Evolutionary conservation across 176 grass and related monocot species (phyloP).

Genomic region (Pontederia paniculata): DNA sequence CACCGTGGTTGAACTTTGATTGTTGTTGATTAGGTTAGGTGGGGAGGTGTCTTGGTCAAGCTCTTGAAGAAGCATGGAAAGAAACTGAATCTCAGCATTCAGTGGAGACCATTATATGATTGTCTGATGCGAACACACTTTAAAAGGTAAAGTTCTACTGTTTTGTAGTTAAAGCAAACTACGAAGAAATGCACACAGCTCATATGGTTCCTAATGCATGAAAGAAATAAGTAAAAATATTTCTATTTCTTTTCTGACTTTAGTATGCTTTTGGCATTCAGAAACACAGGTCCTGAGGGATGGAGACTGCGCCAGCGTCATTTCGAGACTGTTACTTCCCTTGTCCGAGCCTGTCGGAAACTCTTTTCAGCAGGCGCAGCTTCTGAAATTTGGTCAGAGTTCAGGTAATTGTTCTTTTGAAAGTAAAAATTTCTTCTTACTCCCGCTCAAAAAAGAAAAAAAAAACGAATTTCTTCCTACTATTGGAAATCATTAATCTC

Average conservation of each 20-base stretch:
- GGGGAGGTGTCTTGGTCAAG: constrained; percentile 59
- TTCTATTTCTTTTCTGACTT: neutral
- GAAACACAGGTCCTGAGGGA: constrained; percentile 95
- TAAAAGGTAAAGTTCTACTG: constrained; percentile 41
- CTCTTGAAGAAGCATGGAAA: constrained; percentile 77
- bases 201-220: neutral
- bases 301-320: constrained; percentile 80
- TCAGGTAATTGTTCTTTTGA: constrained; percentile 47
- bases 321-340: constrained; percentile 66
- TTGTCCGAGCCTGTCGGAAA: constrained; percentile 58
- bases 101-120: constrained; percentile 88
- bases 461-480: no score
- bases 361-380: constrained; percentile 81
- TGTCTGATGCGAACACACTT: constrained; percentile 85
- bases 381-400: constrained; percentile 85
- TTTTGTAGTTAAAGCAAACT: no score
- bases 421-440: no score
- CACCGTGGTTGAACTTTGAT: neutral
- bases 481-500: no score
- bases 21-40: constrained; percentile 62
- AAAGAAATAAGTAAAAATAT: no score
- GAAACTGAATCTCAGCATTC: constrained; percentile 49
- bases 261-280: constrained; percentile 25
- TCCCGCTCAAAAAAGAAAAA: no score
- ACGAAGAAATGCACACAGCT: no score